Conservation (phyloP, 2,329 filamentous ascomycete species). For the Cordyceps pruinosa region DNA sequence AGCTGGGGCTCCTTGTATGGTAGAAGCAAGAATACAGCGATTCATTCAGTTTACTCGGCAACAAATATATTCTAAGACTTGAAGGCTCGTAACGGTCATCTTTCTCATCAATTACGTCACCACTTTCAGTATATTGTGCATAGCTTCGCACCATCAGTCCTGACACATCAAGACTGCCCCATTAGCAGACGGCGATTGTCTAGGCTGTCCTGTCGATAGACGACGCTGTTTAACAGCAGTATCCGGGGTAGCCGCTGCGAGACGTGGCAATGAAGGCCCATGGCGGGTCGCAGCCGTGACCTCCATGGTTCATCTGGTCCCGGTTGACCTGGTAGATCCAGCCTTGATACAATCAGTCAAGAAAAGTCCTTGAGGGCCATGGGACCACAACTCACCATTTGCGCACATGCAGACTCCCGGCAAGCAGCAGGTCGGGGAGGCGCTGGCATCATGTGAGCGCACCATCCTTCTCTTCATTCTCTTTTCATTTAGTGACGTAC, state of each 20-base stretch:
- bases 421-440: background rate
- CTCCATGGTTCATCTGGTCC: background rate
- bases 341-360: background rate
- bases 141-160: no score
- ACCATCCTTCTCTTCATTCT: background rate
- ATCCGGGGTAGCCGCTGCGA: background rate
- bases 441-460: background rate
- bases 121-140: no score
- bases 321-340: background rate
- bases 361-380: background rate
- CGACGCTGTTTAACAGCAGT: background rate
- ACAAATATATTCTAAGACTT: no score
- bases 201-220: no score
- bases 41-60: no score
- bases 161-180: no score
- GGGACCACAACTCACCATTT: background rate
- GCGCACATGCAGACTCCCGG: background rate
- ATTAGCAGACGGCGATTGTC: background rate
- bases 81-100: no score
- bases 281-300: constrained; percentile 2
- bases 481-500: background rate
- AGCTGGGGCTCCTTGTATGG: no score
- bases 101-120: no score
- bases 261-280: background rate
- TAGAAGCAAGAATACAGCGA: no score